A percentile compares a stretch with the other conserved stretches of the same genome.
Evolutionary conservation across 164 flowering plant species (phyloP).

Genomic region (Umbellularia californica): DNA sequence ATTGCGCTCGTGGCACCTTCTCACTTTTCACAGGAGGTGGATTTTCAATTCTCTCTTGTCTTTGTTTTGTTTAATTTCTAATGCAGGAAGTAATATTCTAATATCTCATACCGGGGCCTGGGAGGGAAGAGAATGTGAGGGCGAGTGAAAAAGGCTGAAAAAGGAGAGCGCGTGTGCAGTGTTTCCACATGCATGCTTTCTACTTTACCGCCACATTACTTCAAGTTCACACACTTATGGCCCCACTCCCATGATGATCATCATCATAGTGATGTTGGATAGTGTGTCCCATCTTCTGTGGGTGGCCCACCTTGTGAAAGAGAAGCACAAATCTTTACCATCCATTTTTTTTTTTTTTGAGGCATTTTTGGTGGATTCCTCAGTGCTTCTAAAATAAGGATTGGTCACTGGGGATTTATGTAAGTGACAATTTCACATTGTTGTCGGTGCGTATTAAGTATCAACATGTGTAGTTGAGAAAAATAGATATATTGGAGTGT

Average conservation of each 20-base stretch:
- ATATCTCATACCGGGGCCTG: background rate
- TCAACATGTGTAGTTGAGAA: too few species aligned
- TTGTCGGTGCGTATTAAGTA: too few species aligned
- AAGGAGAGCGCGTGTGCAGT: conserved; percentile 3
- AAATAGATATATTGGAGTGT: too few species aligned
- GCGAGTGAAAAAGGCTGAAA: background rate
- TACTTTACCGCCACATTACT: background rate
- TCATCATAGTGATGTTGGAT: too few species aligned
- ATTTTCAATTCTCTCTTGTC: background rate
- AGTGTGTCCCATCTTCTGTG: background rate
- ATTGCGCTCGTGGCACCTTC: conserved; percentile 3
- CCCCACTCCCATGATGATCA: background rate
- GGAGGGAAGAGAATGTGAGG: background rate
- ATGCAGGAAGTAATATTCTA: background rate
- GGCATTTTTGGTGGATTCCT: background rate
- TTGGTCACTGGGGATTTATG: too few species aligned
- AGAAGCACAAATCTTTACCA: background rate
- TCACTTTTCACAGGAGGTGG: background rate
- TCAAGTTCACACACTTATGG: background rate
- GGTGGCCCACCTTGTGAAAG: background rate
- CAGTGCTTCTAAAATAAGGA: too few species aligned
- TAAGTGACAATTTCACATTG: too few species aligned
- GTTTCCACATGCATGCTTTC: conserved; percentile 5
- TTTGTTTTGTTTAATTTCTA: background rate
- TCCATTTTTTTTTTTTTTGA: background rate